Percentiles rank a stretch among this genome's conserved stretches.
Evolutionary conservation across 352 stramenopile genomes (phyloP).

Genomic region (Phytophthora multivora): DNA sequence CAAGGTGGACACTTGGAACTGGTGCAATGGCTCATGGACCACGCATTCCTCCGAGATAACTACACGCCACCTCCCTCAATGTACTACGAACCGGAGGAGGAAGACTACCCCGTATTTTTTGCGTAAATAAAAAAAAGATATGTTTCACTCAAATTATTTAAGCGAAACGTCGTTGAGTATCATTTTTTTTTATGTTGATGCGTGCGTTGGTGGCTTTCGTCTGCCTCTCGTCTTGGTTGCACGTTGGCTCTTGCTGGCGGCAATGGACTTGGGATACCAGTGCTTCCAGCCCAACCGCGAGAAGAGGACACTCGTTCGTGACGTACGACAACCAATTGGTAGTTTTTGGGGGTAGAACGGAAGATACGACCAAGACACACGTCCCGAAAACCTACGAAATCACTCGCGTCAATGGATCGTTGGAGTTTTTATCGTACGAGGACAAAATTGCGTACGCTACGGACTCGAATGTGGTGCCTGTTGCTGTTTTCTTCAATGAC

Average conservation of each 20-base stretch:
- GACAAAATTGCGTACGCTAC: constrained; percentile 69
- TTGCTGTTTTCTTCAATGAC: constrained; percentile 95
- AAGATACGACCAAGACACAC: constrained; percentile 88
- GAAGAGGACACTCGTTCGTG: constrained; percentile 89
- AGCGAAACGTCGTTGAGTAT: constrained; percentile 26
- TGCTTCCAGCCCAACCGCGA: constrained; percentile 60
- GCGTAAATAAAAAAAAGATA: neutral
- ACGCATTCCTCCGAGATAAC: constrained; percentile 26
- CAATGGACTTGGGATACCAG: constrained; percentile 81
- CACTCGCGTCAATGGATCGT: constrained; percentile 67
- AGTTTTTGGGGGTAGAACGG: constrained; percentile 93
- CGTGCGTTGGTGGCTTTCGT: constrained; percentile 12
- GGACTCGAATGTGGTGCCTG: constrained; percentile 58
- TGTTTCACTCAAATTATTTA: constrained; percentile 2
- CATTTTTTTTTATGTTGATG: constrained; percentile 16
- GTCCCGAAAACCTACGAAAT: constrained; percentile 94
- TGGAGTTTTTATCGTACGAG: constrained; percentile 91
- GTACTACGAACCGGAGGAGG: neutral
- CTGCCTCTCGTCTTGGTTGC: constrained; percentile 10
- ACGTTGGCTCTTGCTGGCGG: constrained; percentile 57
- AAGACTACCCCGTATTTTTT: constrained; percentile 7
- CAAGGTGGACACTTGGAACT: constrained; percentile 17
- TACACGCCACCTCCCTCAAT: neutral
- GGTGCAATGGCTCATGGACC: constrained; percentile 27
- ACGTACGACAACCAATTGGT: constrained; percentile 84